A percentile compares a stretch with the other conserved stretches of the same genome.
Conservation (phyloP, 768 basidiomycete genomes). For the Lanmaoa pseudosensibilis region DNA sequence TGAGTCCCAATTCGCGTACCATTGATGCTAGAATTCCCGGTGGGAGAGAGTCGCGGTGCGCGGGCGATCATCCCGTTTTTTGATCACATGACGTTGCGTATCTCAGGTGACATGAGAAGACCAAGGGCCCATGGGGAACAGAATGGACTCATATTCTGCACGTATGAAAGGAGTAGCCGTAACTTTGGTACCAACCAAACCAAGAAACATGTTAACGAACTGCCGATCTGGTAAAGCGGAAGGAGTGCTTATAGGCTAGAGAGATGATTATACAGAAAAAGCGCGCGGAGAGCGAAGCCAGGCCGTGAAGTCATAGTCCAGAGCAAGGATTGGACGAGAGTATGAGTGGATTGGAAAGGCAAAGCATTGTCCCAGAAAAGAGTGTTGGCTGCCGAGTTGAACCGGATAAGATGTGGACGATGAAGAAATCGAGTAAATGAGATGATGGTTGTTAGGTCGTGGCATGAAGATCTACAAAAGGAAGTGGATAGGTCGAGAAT, state of each 20-base stretch:
- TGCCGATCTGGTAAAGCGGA: slow-evolving; percentile 10
- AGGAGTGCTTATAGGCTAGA: slow-evolving; percentile 13
- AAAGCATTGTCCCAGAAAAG: slow-evolving; percentile 29
- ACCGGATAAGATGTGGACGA: slow-evolving; percentile 16
- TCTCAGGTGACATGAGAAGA: not conserved
- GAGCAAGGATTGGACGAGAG: slow-evolving; percentile 21
- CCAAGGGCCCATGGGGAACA: not conserved
- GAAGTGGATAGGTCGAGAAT: slow-evolving; percentile 5
- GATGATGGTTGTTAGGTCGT: slow-evolving; percentile 17
- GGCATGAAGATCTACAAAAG: slow-evolving; percentile 22
- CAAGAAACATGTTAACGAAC: slow-evolving; percentile 20
- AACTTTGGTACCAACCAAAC: slow-evolving; percentile 19
- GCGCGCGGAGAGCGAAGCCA: slow-evolving; percentile 8
- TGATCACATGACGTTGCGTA: slow-evolving; percentile 28
- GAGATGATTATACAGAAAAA: slow-evolving; percentile 14
- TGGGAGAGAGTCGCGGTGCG: not conserved
- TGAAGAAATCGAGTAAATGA: slow-evolving; percentile 20
- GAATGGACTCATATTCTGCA: slow-evolving; percentile 30
- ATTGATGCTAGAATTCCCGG: slow-evolving; percentile 10
- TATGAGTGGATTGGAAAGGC: slow-evolving; percentile 7
- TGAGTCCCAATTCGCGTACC: slow-evolving; percentile 12
- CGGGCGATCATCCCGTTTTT: not conserved
- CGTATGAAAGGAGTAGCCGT: slow-evolving; percentile 14
- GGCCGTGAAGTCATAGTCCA: slow-evolving; percentile 31
- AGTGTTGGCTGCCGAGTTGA: slow-evolving; percentile 20